Base-by-base conservation (phyloP, 768 basidiomycete genomes). In the Tricholoma sp. region DNA sequence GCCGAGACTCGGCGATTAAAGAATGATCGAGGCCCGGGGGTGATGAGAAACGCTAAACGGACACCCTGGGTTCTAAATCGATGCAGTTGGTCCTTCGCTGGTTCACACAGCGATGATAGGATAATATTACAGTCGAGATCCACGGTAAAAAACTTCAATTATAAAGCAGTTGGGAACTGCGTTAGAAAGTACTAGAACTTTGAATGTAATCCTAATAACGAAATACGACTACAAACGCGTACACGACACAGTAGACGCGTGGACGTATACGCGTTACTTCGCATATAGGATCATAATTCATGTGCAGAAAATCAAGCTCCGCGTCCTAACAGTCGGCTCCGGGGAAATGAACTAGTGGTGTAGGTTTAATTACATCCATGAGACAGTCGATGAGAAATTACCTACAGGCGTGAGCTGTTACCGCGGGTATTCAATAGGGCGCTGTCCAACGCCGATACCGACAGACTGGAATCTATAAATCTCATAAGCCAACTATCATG, bases 391-490 rank as follows among this genome's bases (percentile, higher is more conserved):
- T 28, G 37, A 32, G 10, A 47, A 50, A 20, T 42, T 50, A 81
- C 90, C 74, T 63, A 92, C 90, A 89, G 66, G 56, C 83, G 81
- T 10, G 90, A 90, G 3, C 84, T 80, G 39, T 78, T 78, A 13
- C 79, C 80, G 15, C 81, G 81, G 55, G 86, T 82, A 66, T 91
- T 90, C 3, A 89, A 92, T 70, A 87, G 74, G 47, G 90, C 89
- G 61, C 90, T 92, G 66, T 91, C 90, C 58, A 94, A 66, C 4
- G 86, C 90, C 39, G 90, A 91, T 6, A 82, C 82, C 15, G 89
- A 91, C 37, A 93, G 68, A 66, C 88, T 89, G 10, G 83, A 80
- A 61, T 90, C 88, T 89, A 59, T 0, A 50, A 12, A 55, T 4
- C 15, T 49, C n/a, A 32, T 49, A 9, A 49, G 29, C 31, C 10